These are phyloP conservation scores for Chlorella sp. DNA, from an alignment of 139 green algal species.

Conservation along the genomic window DNA sequence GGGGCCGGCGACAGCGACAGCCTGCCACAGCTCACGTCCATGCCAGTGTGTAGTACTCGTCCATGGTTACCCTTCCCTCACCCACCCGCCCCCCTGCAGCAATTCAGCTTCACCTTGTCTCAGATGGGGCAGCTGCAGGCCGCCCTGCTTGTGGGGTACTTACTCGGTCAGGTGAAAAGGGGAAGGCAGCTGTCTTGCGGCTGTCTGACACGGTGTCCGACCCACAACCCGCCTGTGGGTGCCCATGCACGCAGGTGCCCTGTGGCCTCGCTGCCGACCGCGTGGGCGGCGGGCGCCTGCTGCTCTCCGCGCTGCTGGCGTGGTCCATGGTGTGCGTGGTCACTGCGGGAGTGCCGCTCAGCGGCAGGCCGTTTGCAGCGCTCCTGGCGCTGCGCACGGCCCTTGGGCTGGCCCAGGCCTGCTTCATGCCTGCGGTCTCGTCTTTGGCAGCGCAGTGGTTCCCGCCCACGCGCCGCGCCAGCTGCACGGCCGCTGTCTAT, in stretches of 20 bases:
- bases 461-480: slow-evolving; percentile 30
- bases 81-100: slow-evolving; percentile 26
- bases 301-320: slow-evolving; percentile 52
- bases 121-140: slow-evolving; percentile 60
- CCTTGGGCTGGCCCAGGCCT: slow-evolving; percentile 60
- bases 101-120: slow-evolving; percentile 35
- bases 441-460: slow-evolving; percentile 60
- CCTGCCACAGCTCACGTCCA: no score
- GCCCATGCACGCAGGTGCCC: slow-evolving; percentile 41
- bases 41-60: no score
- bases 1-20: no score
- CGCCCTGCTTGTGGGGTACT: slow-evolving; percentile 64
- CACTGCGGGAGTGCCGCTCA: background rate
- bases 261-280: slow-evolving; percentile 42
- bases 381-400: slow-evolving; percentile 38
- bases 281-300: slow-evolving; percentile 37
- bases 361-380: slow-evolving; percentile 14
- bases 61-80: no score
- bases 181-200: background rate
- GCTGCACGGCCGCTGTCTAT: slow-evolving; percentile 55
- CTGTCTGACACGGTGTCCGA: background rate
- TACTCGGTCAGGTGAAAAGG: slow-evolving; percentile 60
- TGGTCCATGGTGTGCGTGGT: slow-evolving; percentile 45
- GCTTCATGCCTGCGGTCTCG: slow-evolving; percentile 66
- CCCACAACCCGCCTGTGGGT: background rate